Evolutionary conservation across 2,329 filamentous ascomycete genomes (phyloP).

Genomic region (Capronia epimyces): DNA sequence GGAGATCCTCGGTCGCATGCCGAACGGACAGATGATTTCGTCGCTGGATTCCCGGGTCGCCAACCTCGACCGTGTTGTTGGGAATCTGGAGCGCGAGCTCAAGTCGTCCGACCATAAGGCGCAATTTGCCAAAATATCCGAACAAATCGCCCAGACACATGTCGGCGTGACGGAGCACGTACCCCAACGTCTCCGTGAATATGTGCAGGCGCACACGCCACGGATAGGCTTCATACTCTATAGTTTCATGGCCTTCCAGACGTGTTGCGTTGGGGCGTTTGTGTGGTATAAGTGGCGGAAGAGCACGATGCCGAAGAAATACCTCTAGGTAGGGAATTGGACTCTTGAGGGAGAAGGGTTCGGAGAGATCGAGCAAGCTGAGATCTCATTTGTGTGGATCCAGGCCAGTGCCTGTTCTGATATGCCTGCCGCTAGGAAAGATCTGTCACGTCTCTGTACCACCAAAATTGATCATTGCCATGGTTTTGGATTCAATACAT

Average conservation of each 20-base stretch:
- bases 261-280: slow-evolving; percentile 64
- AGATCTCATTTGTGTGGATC: neutral
- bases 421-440: neutral
- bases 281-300: slow-evolving; percentile 74
- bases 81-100: slow-evolving; percentile 49
- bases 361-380: neutral
- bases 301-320: slow-evolving; percentile 80
- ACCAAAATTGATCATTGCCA: neutral
- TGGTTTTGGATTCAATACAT: neutral
- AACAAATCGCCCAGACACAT: slow-evolving; percentile 50
- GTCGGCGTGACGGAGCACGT: slow-evolving; percentile 48
- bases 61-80: slow-evolving; percentile 49
- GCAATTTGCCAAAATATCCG: slow-evolving; percentile 50
- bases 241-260: slow-evolving; percentile 68
- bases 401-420: neutral
- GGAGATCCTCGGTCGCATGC: slow-evolving; percentile 42
- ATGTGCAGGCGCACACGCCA: slow-evolving; percentile 37
- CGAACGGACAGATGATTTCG: slow-evolving; percentile 37
- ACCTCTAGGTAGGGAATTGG: slow-evolving; percentile 50
- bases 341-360: neutral
- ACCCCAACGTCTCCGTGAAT: slow-evolving; percentile 35
- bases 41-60: slow-evolving; percentile 46
- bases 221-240: slow-evolving; percentile 60
- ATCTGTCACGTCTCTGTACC: neutral
- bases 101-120: slow-evolving; percentile 47